Base-by-base conservation (phyloP, 2,329 filamentous ascomycete genomes). In the Arthrobotrys sinensis region DNA sequence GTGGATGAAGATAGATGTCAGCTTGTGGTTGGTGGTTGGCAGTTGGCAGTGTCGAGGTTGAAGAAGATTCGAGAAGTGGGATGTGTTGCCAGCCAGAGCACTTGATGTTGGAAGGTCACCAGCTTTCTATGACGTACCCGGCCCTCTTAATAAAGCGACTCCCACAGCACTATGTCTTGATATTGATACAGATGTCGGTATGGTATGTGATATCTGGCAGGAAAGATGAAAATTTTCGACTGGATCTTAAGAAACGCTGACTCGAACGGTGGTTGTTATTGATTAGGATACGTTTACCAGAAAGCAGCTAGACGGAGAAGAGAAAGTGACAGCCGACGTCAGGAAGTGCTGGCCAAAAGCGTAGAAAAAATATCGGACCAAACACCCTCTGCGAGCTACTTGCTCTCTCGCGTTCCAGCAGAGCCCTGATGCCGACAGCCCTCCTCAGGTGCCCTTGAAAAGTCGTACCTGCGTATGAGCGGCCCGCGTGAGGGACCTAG, bases 391-490 rank as follows among this genome's bases (percentile, higher is more conserved):
- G 40, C 21, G 36, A 28, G 24, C 24, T 28, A 28, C 24, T 36
- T 34, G 34, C 40, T 2, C 24, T 28, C 24, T 21, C 2, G n/a
- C n/a, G n/a, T 11, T 19, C 38, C 19, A 67, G 55, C 52, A 68
- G 67, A 78, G 75, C 67, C 75, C 75, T 78, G 75, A 78, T 78
- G 40, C 75, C 62, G 67, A 72, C 67, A 78, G 66, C 75, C 66
- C 36, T 52, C 48, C 36, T 66, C 60, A 45, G 50, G 28, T 11
- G 48, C 16, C 28, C 62, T 36, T 50, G 5, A 21, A 32, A 53
- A 63, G 40, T 43, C 62, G 75, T 78, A 78, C 75, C 75, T 78
- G 75, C 75, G 75, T 78, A 78, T 78, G 75, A 78, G 46, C 75
- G 65, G 75, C 43, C 75, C 75, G 75, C 75, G 75, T 78, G 75